phyloP scores from a whole-genome alignment of 805 yeast genomes.

The Nakazawaea pomicola region DNA sequence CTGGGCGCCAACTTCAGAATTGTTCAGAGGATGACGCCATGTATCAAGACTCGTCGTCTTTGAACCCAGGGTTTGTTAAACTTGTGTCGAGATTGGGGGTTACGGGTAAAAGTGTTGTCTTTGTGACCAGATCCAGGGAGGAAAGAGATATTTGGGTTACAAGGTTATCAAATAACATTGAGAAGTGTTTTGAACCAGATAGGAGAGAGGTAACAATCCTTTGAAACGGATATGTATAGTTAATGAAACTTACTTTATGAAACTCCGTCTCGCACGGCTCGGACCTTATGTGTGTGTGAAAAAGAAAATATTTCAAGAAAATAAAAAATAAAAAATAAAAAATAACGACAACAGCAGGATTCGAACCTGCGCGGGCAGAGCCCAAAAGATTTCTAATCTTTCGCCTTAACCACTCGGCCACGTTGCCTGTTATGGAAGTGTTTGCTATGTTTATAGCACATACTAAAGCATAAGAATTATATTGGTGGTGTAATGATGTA shows the following conservation, averaged over 20 bases:
- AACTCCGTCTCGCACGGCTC: too few species aligned
- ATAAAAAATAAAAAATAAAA: conserved; percentile 20
- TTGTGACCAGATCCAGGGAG: conserved; percentile 75
- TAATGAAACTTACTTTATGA: too few species aligned
- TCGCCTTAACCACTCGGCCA: conserved; percentile 70
- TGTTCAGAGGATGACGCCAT: neutral
- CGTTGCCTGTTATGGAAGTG: conserved; percentile 21
- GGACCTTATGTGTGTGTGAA: too few species aligned
- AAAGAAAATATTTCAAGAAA: too few species aligned
- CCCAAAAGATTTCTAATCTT: conserved; percentile 58
- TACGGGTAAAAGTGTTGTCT: conserved; percentile 64
- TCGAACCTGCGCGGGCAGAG: conserved; percentile 63
- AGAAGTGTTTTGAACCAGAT: conserved; percentile 27
- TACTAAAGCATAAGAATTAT: too few species aligned
- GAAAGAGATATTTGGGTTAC: conserved; percentile 83
- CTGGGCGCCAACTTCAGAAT: neutral
- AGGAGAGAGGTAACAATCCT: conserved; percentile 12
- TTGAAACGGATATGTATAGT: too few species aligned
- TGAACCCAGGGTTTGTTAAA: conserved; percentile 29
- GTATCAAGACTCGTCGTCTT: neutral
- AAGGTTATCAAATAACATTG: conserved; percentile 37
- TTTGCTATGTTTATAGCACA: neutral
- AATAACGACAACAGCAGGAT: conserved; percentile 66
- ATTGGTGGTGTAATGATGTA: too few species aligned
- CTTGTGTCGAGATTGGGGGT: conserved; percentile 55